A percentile compares a stretch with the other conserved stretches of the same genome.
Conservation (phyloP, 2,329 filamentous ascomycete species). For the Pleomassaria siparia region DNA sequence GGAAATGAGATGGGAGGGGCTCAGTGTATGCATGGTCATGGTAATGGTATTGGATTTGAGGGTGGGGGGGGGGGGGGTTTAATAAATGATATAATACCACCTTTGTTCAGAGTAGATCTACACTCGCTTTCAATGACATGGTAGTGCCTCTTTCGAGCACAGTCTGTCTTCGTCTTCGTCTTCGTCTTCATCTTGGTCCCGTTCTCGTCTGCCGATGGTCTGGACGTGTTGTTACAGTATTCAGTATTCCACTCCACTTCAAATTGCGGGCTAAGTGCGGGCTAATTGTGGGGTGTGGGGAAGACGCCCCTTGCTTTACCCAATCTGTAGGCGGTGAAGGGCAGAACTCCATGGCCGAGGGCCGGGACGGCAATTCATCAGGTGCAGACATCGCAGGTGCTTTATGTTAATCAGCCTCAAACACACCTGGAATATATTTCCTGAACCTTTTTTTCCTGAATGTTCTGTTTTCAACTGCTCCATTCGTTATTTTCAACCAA, state of each 20-base stretch:
- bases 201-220: background rate
- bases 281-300: conserved; percentile 10
- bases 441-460: background rate
- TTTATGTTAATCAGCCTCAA: background rate
- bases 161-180: no score
- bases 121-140: conserved; percentile 4
- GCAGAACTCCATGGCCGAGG: background rate
- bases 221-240: conserved; percentile 1
- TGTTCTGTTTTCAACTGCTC: background rate
- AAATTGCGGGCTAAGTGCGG: conserved; percentile 1
- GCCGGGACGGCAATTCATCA: conserved; percentile 6
- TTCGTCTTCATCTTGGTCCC: background rate
- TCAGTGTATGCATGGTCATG: background rate
- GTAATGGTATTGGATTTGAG: background rate
- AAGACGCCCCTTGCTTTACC: background rate
- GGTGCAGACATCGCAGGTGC: background rate
- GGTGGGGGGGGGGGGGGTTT: background rate
- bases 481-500: no score
- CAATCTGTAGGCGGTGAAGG: background rate
- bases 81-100: background rate
- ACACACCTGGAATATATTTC: no score
- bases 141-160: no score
- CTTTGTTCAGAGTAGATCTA: background rate
- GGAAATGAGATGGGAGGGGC: background rate
- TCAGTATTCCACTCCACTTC: background rate